Evolutionary conservation across 129 eudicot species (phyloP).

Genomic region (Mikania micrantha): DNA sequence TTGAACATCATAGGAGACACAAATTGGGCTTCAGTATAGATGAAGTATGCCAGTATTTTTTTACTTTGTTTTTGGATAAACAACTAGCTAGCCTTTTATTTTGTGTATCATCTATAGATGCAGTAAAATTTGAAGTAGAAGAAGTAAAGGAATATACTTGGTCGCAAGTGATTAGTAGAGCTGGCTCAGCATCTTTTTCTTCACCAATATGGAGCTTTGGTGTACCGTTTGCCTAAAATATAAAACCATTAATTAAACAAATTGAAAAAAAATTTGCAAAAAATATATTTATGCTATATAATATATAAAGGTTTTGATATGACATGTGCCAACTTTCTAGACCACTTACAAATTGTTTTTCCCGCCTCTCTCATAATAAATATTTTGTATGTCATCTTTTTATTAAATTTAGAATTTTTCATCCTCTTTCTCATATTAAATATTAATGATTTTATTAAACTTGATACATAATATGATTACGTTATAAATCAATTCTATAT

Average conservation of each 20-base stretch:
- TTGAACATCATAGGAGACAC: background rate
- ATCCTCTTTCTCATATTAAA: no score
- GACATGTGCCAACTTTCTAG: no score
- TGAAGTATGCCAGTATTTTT: no score
- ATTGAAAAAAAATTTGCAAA: conserved; percentile 1
- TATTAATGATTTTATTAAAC: no score
- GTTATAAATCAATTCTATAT: no score
- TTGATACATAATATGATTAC: no score
- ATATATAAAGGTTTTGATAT: no score
- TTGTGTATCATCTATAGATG: conserved; percentile 10
- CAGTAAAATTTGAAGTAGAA: conserved; percentile 5
- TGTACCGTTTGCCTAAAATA: conserved; percentile 71
- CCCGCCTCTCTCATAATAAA: no score
- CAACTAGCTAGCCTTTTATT: conserved; percentile 5
- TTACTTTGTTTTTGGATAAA: background rate
- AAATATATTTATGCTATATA: no score
- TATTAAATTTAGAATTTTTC: no score
- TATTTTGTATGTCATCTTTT: no score
- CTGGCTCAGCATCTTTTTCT: conserved; percentile 62
- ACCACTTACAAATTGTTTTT: no score
- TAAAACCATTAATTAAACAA: conserved; percentile 31
- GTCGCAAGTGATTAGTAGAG: conserved; percentile 82
- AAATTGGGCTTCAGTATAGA: background rate
- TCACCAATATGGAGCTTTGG: conserved; percentile 56
- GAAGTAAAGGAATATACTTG: conserved; percentile 59